phyloP scores from a whole-genome alignment of 1,284 basidiomycete genomes.

The Marasmius tenuissimus region DNA sequence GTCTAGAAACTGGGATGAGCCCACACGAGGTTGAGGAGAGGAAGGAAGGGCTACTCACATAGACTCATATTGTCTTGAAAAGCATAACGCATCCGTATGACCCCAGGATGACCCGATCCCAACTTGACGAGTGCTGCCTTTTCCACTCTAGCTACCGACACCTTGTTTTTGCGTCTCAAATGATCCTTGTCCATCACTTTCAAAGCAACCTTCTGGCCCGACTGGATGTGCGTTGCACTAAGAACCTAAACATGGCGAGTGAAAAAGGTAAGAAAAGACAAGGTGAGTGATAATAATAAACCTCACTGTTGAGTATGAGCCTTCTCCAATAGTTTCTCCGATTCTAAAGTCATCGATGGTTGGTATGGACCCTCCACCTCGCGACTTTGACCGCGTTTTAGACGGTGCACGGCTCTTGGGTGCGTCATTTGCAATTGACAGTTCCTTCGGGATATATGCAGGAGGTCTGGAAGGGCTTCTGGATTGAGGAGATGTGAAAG shows the following conservation, averaged over 20 bases:
- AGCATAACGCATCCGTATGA: slow-evolving; percentile 78
- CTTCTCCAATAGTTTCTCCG: slow-evolving; percentile 71
- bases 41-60: slow-evolving; percentile 55
- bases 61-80: slow-evolving; percentile 85
- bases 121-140: slow-evolving; percentile 61
- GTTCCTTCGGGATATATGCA: slow-evolving; percentile 59
- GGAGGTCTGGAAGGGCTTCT: slow-evolving; percentile 55
- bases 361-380: slow-evolving; percentile 45
- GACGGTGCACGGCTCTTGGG: slow-evolving; percentile 21
- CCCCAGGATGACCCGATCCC: slow-evolving; percentile 76
- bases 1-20: slow-evolving; percentile 46
- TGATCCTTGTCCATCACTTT: slow-evolving; percentile 80
- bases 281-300: background rate
- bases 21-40: background rate
- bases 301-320: slow-evolving; percentile 77
- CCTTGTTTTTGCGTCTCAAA: slow-evolving; percentile 66
- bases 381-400: slow-evolving; percentile 33
- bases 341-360: slow-evolving; percentile 69
- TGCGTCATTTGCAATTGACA: slow-evolving; percentile 44
- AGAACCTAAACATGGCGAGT: slow-evolving; percentile 48
- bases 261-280: slow-evolving; percentile 4
- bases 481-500: slow-evolving; percentile 66
- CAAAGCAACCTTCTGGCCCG: slow-evolving; percentile 69
- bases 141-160: slow-evolving; percentile 63
- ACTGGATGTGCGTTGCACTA: slow-evolving; percentile 52